These are phyloP conservation scores for Suhomyces faveliae DNA, from an alignment of 805 yeast genomes.

Conservation along the genomic window DNA sequence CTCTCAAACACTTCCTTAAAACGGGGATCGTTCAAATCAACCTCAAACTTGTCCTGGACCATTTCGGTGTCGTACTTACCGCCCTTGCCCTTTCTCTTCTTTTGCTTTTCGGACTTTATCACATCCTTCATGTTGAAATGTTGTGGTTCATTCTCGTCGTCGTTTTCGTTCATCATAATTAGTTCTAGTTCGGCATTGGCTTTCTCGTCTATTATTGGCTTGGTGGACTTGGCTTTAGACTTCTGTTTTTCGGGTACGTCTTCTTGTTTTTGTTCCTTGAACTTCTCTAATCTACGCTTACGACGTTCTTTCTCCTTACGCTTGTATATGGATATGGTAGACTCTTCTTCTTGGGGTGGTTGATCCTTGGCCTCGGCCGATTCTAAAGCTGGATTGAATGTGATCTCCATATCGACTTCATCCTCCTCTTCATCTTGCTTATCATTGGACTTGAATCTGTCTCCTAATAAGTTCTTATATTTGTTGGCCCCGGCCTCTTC, in stretches of 20 bases:
- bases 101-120: slow-evolving; percentile 68
- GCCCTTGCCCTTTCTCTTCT: slow-evolving; percentile 46
- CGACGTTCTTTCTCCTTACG: slow-evolving; percentile 93
- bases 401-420: slow-evolving; percentile 90
- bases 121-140: slow-evolving; percentile 83
- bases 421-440: slow-evolving; percentile 43
- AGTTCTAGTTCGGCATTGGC: slow-evolving; percentile 68
- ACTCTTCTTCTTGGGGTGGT: slow-evolving; percentile 32
- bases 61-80: slow-evolving; percentile 52
- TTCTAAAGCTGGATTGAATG: slow-evolving; percentile 85
- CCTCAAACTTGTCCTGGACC: slow-evolving; percentile 50
- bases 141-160: slow-evolving; percentile 39
- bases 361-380: slow-evolving; percentile 16
- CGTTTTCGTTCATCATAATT: slow-evolving; percentile 61
- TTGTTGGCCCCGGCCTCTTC: slow-evolving; percentile 51
- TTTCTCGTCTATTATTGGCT: slow-evolving; percentile 18
- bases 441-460: slow-evolving; percentile 32
- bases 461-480: slow-evolving; percentile 58
- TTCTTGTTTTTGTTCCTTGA: slow-evolving; percentile 58
- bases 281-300: slow-evolving; percentile 73
- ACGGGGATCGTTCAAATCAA: slow-evolving; percentile 80
- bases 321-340: slow-evolving; percentile 74
- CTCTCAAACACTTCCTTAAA: slow-evolving; percentile 80
- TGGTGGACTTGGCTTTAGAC: slow-evolving; percentile 6
- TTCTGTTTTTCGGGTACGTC: slow-evolving; percentile 37